Evolutionary conservation across 805 yeast genomes (phyloP), one percentile per base, ranked within the genome.

Genomic region (Ogataea siamensis): DNA sequence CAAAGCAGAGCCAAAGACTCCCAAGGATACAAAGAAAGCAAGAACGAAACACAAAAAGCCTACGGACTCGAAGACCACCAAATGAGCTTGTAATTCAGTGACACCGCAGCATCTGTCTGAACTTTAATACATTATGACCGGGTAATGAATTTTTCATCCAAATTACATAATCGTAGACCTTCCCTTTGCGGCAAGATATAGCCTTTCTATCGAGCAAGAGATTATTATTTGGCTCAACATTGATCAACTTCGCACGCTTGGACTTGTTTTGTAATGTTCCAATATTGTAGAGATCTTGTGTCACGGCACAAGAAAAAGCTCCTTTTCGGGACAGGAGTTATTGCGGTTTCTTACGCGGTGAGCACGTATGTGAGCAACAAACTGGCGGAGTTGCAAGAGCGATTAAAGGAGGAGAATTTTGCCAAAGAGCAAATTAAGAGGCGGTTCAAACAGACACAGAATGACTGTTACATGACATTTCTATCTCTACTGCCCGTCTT

Each of bases 391-490:
- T 63, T 73, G 29, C 83, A 78, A 49, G 65, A 71, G 36, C 65
- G 70, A 32, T 50, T 79, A 26, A 64, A 71, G 31, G 76, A 76
- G 46, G 83, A 80, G 59, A 71, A 76, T 29, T 71, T 76, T 36
- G 74, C 83, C 15, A 68, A 73, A 34, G 86, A 80, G 47, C 83
- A 78, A 50, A 83, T 89, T 42, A 81, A 81, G 50, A 72, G 93
- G 50, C 67, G 97, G 41, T 91, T 88, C 53, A 79, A 83, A 34
- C 96, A 88, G 66, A 91, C 96, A 8, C 97, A 89, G 55, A 80
- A 81, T 50, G 98, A 91, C 61, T 86, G 96, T 32, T 71, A 83
- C 36, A 79, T 78, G 64, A 91, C 97, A 0, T 77, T 89, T 36
- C 69, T 85, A 56, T 89, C 94, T 4, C 70, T 91, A 45, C 67